Conservation (phyloP, 805 yeast species). For the Lipomyces chichibuensis region DNA sequence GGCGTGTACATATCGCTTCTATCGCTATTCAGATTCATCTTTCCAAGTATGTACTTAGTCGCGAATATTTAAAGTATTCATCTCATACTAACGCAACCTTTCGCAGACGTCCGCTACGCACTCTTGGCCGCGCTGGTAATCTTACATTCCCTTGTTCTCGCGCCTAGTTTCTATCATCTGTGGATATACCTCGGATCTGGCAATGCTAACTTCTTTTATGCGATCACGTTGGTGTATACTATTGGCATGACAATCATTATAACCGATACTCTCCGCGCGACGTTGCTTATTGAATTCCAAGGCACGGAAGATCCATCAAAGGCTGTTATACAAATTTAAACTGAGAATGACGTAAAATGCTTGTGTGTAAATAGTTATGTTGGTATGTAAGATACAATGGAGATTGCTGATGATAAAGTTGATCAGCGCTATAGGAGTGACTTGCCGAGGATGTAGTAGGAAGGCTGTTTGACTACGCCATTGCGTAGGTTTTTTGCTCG, state of each 20-base stretch:
- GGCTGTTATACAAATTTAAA: slow-evolving; percentile 53
- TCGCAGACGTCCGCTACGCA: slow-evolving; percentile 48
- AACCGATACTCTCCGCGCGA: slow-evolving; percentile 82
- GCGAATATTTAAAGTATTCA: neutral
- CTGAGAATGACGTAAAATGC: neutral
- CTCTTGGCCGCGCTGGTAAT: slow-evolving; percentile 58
- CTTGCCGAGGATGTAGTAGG: slow-evolving; percentile 34
- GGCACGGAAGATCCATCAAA: slow-evolving; percentile 46
- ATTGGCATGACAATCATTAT: slow-evolving; percentile 67
- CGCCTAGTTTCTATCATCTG: slow-evolving; percentile 88
- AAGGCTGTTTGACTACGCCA: slow-evolving; percentile 20
- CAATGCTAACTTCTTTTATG: slow-evolving; percentile 94
- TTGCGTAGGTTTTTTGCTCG: slow-evolving; percentile 20
- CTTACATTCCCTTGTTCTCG: slow-evolving; percentile 61
- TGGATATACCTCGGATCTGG: slow-evolving; percentile 97
- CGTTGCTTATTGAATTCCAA: slow-evolving; percentile 67
- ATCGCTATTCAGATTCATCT: slow-evolving; percentile 53
- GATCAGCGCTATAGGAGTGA: neutral
- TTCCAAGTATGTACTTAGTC: slow-evolving; percentile 21
- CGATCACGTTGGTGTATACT: slow-evolving; percentile 81
- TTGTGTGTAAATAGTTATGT: too few species aligned
- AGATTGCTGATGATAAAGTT: neutral
- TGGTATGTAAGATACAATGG: neutral
- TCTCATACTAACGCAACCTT: slow-evolving; percentile 22
- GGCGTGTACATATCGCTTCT: slow-evolving; percentile 56